Evolutionary conservation across 129 eudicot species (phyloP).

Genomic region (Silybum marianum): DNA sequence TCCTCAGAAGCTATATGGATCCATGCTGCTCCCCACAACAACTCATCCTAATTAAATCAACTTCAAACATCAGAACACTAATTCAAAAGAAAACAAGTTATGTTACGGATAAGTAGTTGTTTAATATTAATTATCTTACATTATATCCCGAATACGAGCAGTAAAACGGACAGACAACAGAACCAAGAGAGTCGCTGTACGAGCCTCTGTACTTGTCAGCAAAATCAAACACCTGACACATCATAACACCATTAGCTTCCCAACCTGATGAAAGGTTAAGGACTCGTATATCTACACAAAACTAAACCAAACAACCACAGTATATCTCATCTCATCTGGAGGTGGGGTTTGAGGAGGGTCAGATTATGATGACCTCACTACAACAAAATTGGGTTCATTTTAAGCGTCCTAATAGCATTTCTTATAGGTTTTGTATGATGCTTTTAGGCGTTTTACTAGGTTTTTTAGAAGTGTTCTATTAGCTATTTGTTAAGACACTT

Average conservation of each 20-base stretch:
- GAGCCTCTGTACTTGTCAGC: constrained; percentile 85
- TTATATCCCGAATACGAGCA: constrained; percentile 95
- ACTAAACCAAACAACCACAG: too few relatives aligned
- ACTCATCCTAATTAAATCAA: constrained; percentile 62
- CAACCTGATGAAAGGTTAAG: too few relatives aligned
- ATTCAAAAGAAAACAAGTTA: not conserved
- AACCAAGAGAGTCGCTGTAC: constrained; percentile 74
- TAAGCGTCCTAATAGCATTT: too few relatives aligned
- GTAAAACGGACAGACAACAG: constrained; percentile 87
- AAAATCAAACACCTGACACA: constrained; percentile 75
- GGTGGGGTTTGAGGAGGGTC: too few relatives aligned
- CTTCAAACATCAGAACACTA: not conserved
- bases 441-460: too few relatives aligned
- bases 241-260: not conserved
- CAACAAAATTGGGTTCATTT: too few relatives aligned
- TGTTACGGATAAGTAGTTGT: not conserved
- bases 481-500: too few relatives aligned
- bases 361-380: too few relatives aligned
- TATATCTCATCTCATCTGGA: too few relatives aligned
- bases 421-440: too few relatives aligned
- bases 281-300: too few relatives aligned
- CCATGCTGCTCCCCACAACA: constrained; percentile 98
- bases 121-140: constrained; percentile 40
- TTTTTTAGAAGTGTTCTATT: too few relatives aligned
- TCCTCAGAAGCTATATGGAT: constrained; percentile 74